Evolutionary conservation across 2,329 filamentous ascomycete species (phyloP).

Genomic region (Penicillium sp.): DNA sequence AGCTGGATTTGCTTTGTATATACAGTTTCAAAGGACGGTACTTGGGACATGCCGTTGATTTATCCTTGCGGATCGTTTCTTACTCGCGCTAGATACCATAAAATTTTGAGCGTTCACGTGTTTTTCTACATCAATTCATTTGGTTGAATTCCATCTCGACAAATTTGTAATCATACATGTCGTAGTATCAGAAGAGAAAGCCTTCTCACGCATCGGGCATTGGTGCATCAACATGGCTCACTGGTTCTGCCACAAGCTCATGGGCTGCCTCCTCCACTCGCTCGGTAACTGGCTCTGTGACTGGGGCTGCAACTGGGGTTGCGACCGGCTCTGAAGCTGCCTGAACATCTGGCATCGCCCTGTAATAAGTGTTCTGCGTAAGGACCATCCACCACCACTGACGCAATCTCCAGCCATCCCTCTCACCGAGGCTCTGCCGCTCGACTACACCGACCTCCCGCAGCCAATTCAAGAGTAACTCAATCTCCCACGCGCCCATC

Average conservation of each 20-base stretch:
- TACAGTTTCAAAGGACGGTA: neutral
- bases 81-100: constrained; percentile 3
- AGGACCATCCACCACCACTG: constrained; percentile 49
- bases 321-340: neutral
- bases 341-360: neutral
- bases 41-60: neutral
- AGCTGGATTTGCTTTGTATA: neutral
- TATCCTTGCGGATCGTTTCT: neutral
- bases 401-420: constrained; percentile 35
- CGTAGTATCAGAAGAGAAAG: too few species aligned
- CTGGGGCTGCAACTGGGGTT: neutral
- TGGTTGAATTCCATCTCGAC: neutral
- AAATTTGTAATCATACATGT: neutral
- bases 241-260: neutral
- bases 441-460: constrained; percentile 27
- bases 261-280: neutral
- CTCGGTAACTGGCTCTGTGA: neutral
- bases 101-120: constrained; percentile 1
- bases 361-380: neutral
- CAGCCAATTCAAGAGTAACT: constrained; percentile 46
- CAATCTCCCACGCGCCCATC: constrained; percentile 47
- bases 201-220: neutral
- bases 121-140: neutral
- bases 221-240: neutral
- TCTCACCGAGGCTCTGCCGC: constrained; percentile 13